phyloP scores from a whole-genome alignment of 495 filamentous ascomycete species.

The Hypoxylon rickii region DNA sequence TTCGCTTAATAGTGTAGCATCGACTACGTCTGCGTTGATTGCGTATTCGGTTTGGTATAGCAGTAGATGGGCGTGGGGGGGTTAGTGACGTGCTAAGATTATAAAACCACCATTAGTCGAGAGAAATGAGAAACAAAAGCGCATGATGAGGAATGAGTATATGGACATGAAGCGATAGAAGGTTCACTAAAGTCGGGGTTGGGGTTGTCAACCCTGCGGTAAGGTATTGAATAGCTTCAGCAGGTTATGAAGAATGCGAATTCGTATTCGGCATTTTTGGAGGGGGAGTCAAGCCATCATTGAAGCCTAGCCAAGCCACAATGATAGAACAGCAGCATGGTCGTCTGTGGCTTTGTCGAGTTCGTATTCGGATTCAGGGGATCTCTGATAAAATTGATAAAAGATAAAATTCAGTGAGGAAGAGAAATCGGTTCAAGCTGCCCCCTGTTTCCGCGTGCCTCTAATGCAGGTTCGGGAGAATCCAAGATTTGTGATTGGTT shows the following conservation, averaged over 20 bases:
- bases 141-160: too few species aligned
- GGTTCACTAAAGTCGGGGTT: background rate
- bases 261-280: slow-evolving; percentile 25
- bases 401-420: too few species aligned
- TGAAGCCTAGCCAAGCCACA: background rate
- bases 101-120: too few species aligned
- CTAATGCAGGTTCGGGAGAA: slow-evolving; percentile 21
- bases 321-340: too few species aligned
- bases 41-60: too few species aligned
- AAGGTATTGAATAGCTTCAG: background rate
- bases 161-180: background rate
- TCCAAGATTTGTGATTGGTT: slow-evolving; percentile 4
- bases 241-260: slow-evolving; percentile 6
- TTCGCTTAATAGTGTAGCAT: too few species aligned
- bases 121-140: too few species aligned
- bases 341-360: slow-evolving; percentile 31
- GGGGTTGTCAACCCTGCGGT: too few species aligned
- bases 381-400: too few species aligned
- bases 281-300: slow-evolving; percentile 15
- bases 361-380: slow-evolving; percentile 40
- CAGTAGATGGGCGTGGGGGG: too few species aligned
- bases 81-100: too few species aligned
- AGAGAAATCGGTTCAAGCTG: background rate
- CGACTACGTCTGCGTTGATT: too few species aligned
- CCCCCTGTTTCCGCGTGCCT: slow-evolving; percentile 22